Evolutionary conservation across 768 basidiomycete genomes (phyloP).

Genomic region (Mycena pura): DNA sequence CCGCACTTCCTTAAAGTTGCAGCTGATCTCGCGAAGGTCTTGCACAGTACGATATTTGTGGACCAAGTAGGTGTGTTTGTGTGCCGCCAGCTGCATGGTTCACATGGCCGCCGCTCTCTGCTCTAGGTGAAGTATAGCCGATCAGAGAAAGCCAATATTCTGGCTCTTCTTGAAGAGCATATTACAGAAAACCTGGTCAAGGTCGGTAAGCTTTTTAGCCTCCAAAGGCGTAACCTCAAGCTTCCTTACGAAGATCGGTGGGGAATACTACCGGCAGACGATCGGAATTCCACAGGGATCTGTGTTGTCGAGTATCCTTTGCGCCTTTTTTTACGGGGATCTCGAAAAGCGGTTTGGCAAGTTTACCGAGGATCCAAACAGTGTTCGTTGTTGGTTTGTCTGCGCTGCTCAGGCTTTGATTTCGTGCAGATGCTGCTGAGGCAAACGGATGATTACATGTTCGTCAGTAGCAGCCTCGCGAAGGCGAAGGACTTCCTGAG

Average conservation of each 20-base stretch:
- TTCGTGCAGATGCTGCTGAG: constrained; percentile 72
- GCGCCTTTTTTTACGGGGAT: constrained; percentile 94
- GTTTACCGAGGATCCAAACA: constrained; percentile 62
- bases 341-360: constrained; percentile 68
- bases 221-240: background rate
- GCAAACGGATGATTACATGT: constrained; percentile 94
- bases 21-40: constrained; percentile 61
- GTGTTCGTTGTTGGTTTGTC: constrained; percentile 53
- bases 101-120: background rate
- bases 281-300: constrained; percentile 98
- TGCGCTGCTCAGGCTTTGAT: background rate
- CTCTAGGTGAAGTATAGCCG: constrained; percentile 59
- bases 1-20: constrained; percentile 79
- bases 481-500: constrained; percentile 75
- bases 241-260: constrained; percentile 65
- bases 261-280: constrained; percentile 84
- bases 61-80: constrained; percentile 68
- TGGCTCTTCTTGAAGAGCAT: constrained; percentile 85
- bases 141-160: constrained; percentile 61
- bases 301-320: constrained; percentile 91
- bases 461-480: constrained; percentile 70
- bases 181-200: constrained; percentile 94
- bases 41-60: constrained; percentile 83
- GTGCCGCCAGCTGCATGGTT: background rate
- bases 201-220: constrained; percentile 43